Evolutionary conservation across 192 early-diverging fungal genomes (phyloP), one percentile per base, ranked within the genome.

Genomic region (Powellomyces hirtus): DNA sequence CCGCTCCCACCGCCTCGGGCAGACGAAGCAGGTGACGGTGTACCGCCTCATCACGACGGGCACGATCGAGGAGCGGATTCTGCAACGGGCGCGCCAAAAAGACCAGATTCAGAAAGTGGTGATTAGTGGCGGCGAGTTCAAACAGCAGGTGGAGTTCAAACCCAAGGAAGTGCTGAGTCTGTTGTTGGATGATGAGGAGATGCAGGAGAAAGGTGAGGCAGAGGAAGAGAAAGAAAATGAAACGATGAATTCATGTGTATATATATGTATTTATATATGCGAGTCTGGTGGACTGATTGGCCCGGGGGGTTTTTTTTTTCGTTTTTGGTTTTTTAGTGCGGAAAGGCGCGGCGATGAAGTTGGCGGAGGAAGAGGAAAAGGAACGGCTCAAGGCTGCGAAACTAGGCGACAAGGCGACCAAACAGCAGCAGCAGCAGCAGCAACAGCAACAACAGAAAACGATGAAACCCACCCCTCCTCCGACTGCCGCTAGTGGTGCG

Each of bases 21-120:
- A 96, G 63, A 90, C 86, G 2, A 88, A 82, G 33, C 94, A 93
- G 4, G 94, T 96, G 0, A 80, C 93, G 11, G 83, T 96, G 49
- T 96, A 94, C 68, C 82, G 94, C 1, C 77, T 96, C 11, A 86
- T 92, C 37, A 88, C 91, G 1, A 88, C 83, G 22, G 91, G 91
- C 38, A 92, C 91, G 37, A 86, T 93, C 53, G 94, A 96, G 69
- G 76, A 76, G 38, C 85, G 89, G 45, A 92, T 96, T 45, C 70
- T 96, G 38, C 79, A 88, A 37, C 75, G 84, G 2, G 93, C 94
- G 10, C 80, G 86, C 69, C 91, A 94, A 66, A 95, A 95, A 81
- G 92, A 94, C 74, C 89, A 96, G 72, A 95, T 95, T 22, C 94
- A 96, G 69, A 91, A 92, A 57, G 92, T 96, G 1, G 94, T 96